Evolutionary conservation across 139 green algal genomes (phyloP), one percentile per base, ranked within the genome.

Genomic region (Tetratostichococcus sp.): DNA sequence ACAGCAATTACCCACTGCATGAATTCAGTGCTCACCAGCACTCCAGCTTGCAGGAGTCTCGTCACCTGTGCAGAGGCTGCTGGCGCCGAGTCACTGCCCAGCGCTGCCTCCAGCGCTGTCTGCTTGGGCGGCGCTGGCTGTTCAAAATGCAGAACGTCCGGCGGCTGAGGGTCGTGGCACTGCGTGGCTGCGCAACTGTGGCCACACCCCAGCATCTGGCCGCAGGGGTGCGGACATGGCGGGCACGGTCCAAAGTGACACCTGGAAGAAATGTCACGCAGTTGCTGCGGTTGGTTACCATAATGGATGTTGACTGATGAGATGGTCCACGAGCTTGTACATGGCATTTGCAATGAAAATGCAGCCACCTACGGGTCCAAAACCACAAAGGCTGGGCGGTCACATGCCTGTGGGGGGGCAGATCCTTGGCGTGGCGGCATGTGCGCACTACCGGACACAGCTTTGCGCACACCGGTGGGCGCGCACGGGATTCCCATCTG

Each of bases 231-330:
- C 0, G 75, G 65, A 84, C 92, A 97, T 1, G 88, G 82, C 1
- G 92, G 92, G 77, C 92, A 97, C 0, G 87, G 73, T 2, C 92
- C 92, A 78, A 86, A 97, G 77, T 97, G 92, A 78, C 92, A 97
- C 25, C 70, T 72, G n/a, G n/a, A n/a, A n/a, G n/a, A n/a, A n/a
- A n/a, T n/a, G n/a, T n/a, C n/a, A n/a, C n/a, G n/a, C n/a, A n/a
- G n/a, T n/a, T n/a, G 39, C 39, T 50, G 39, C 8, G 39, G 39
- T 50, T n/a, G n/a, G n/a, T n/a, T n/a, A n/a, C n/a, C n/a, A n/a
- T n/a, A n/a, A n/a, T n/a, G n/a, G n/a, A n/a, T n/a, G n/a, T n/a
- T n/a, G n/a, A n/a, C n/a, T n/a, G n/a, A n/a, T n/a, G n/a, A n/a
- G n/a, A n/a, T n/a, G n/a, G n/a, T n/a, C n/a, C n/a, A n/a, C n/a